phyloP scores from a whole-genome alignment of 352 stramenopile species.

The Phytopythium mirpurense region DNA sequence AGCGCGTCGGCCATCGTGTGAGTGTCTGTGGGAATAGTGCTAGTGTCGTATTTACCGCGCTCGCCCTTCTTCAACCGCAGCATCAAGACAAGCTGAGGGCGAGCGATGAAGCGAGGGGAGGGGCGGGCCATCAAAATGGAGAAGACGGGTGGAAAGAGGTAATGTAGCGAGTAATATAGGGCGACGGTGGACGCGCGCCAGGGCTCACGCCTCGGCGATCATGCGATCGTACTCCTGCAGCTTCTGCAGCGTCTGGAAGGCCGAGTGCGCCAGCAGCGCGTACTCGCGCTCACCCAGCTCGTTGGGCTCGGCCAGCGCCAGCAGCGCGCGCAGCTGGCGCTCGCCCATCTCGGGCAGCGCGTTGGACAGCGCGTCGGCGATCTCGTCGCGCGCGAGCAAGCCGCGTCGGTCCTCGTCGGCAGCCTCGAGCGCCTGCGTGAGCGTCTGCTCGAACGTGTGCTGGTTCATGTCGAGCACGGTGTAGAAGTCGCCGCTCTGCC shows the following conservation, averaged over 20 bases:
- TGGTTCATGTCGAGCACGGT: slow-evolving; percentile 72
- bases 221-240: slow-evolving; percentile 84
- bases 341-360: slow-evolving; percentile 57
- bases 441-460: slow-evolving; percentile 71
- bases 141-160: background rate
- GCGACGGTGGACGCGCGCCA: background rate
- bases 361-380: slow-evolving; percentile 50
- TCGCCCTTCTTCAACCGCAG: too few relatives aligned
- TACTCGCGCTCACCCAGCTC: slow-evolving; percentile 75
- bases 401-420: slow-evolving; percentile 57
- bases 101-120: background rate
- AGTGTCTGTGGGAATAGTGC: background rate
- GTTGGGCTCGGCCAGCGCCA: slow-evolving; percentile 59
- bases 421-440: slow-evolving; percentile 56
- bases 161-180: slow-evolving; percentile 8
- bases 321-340: slow-evolving; percentile 53
- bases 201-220: slow-evolving; percentile 38
- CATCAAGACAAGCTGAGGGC: background rate
- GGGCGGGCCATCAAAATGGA: background rate
- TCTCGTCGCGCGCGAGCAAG: slow-evolving; percentile 46
- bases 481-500: slow-evolving; percentile 75
- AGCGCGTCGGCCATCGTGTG: slow-evolving; percentile 1
- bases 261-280: slow-evolving; percentile 55
- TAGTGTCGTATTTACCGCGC: slow-evolving; percentile 3
- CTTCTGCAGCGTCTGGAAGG: slow-evolving; percentile 72